Conservation (phyloP, 805 yeast genomes). For the Kodamaea kaohsiungensis region DNA sequence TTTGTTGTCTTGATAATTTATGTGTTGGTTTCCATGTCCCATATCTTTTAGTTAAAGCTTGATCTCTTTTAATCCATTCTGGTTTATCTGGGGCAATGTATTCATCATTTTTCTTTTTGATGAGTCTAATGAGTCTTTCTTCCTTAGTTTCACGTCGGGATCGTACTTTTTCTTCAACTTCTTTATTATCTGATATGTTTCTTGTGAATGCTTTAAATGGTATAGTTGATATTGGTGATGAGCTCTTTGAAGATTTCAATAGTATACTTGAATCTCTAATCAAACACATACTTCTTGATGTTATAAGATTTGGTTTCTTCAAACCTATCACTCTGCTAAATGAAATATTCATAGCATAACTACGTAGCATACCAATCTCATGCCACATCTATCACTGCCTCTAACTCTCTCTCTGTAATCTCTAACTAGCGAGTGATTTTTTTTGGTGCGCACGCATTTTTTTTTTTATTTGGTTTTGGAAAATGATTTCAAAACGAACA, state of each 20-base stretch:
- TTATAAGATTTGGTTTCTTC: background rate
- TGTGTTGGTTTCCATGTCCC: conserved; percentile 70
- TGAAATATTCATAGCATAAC: background rate
- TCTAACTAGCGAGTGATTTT: background rate
- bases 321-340: background rate
- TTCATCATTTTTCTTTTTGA: conserved; percentile 43
- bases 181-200: background rate
- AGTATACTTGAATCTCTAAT: background rate
- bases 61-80: conserved; percentile 71
- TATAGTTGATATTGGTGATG: background rate
- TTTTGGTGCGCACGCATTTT: background rate
- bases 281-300: background rate
- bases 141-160: conserved; percentile 1
- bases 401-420: background rate
- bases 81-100: conserved; percentile 23
- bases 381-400: background rate
- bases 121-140: conserved; percentile 1
- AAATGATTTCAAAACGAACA: conserved; percentile 3
- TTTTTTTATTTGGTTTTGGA: background rate
- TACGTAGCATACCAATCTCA: background rate
- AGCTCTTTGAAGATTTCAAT: background rate
- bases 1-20: conserved; percentile 65
- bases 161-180: background rate
- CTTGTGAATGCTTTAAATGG: background rate
- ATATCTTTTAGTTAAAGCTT: conserved; percentile 61